Evolutionary conservation across 768 basidiomycete species (phyloP).

Genomic region (Tulasnella sp.): DNA sequence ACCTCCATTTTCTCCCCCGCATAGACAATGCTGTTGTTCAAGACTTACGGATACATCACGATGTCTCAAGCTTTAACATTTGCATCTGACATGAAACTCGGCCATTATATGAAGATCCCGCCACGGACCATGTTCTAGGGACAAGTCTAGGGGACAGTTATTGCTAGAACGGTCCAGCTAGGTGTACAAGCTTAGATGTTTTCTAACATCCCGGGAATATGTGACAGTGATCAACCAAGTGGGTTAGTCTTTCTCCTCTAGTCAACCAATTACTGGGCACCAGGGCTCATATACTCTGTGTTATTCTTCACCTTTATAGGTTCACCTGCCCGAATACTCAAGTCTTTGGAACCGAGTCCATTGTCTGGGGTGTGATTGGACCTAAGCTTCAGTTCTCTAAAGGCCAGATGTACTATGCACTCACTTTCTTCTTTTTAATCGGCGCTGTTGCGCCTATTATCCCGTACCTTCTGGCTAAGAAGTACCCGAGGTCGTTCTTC

Average conservation of each 20-base stretch:
- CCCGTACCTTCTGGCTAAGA: conserved; percentile 43
- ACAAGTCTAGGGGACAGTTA: conserved; percentile 40
- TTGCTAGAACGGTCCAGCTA: conserved; percentile 32
- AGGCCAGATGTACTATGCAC: conserved; percentile 51
- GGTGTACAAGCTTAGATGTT: conserved; percentile 41
- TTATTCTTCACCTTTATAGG: no score
- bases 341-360: conserved; percentile 34
- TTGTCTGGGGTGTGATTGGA: conserved; percentile 63
- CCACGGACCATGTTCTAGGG: conserved; percentile 59
- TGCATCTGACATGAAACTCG: conserved; percentile 29
- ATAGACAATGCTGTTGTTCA: conserved; percentile 32
- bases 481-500: conserved; percentile 52
- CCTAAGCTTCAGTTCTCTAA: conserved; percentile 58
- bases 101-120: conserved; percentile 38
- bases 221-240: conserved; percentile 41
- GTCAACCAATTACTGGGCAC: no score
- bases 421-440: conserved; percentile 70
- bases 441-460: conserved; percentile 52
- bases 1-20: no score
- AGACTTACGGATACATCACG: conserved; percentile 29
- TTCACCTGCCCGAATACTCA: conserved; percentile 19
- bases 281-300: no score
- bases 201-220: conserved; percentile 50
- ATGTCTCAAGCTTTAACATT: conserved; percentile 30
- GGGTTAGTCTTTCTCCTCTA: no score